Evolutionary conservation across 108 stramenopile genomes (phyloP), one percentile per base, ranked within the genome.

Genomic region (Aurantiochytrium sp.): DNA sequence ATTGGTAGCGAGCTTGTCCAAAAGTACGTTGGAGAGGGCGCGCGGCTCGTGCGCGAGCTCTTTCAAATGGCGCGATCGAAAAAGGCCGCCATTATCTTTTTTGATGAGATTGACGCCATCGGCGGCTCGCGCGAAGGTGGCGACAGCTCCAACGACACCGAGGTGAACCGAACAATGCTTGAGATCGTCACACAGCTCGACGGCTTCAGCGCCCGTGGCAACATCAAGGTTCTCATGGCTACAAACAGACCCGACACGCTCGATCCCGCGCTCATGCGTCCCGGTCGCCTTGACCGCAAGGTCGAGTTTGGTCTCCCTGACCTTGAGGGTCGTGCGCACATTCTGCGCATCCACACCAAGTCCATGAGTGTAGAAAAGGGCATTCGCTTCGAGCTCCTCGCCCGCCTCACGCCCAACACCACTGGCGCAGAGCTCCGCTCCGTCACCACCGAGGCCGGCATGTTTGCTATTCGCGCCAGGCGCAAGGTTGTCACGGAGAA

Each of bases 381-480:
- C 90, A 99, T 99, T 91, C 96, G 98, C 49, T 99, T 97, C 94
- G 98, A 99, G 93, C 93, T 99, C 72, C 96, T 99, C 89, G 98
- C 98, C 4, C 95, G 98, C 35, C 92, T 99, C 72, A 98, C 98
- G 92, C 98, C 98, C 72, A 98, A 97, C 93, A 98, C 98, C 5
- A 99, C 98, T 28, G 99, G 99, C 51, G 99, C 99, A 6, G 98
- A 99, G 91, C 92, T 99, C 59, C 97, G 97, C 72, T 93, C 93
- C 73, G 99, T 99, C 6, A 98, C 98, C 92, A 98, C 98, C 4
- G 99, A 99, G 92, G 99, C 99, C 8, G 99, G 99, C n/a, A 99
- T 98, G 99, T 99, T 96, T 91, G 96, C 98, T 51, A 99, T 99
- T 91, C 96, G 99, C 43, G 97, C 98, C 2, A 95, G 99, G 72